Base-by-base conservation (phyloP, 1,284 basidiomycete genomes). In the Phenoliferia sp. region DNA sequence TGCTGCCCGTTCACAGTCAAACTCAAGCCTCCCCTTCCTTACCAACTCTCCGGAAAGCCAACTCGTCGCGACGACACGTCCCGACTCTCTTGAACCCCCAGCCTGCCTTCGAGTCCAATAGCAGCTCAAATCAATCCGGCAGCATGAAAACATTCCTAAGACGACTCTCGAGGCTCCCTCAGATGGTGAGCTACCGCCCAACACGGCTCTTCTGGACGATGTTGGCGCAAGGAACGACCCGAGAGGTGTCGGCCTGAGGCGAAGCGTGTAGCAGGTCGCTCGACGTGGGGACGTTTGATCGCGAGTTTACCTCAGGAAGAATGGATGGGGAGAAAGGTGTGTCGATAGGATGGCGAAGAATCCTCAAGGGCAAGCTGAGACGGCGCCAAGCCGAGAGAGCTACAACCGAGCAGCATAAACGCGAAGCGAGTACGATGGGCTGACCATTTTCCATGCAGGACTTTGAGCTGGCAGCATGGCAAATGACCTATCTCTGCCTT, bases 381-480 rank as follows among this genome's bases (percentile, higher is more conserved):
- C 39, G 39, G 39, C 39, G 39, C 12, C 39, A 44, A 12, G 39
- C 39, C 39, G 12, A 12, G 39, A 44, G 39, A 44, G 12, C 12
- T 12, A 44, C 39, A 44, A 12, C 12, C 12, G 39, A 12, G 39
- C 39, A 22, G 12, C 39, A 12, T 44, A 12, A 44, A 12, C 39
- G 22, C 39, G 12, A 35, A 10, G 31, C 17, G 16, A 58, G 32
- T 29, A 36, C 31, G 2, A 17, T 12, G 3, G 52, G 56, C 63
- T 64, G 12, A 64, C 59, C 10, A 1, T 1, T 3, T n/a, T 48
- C 60, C 64, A 67, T 68, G 31, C 78, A 95, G 92, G 93, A 96
- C 79, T 95, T 96, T 80, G 93, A 96, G 79, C 82, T 94, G 64
- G 94, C 94, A 29, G 89, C 90, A 57, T 95, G 92, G 91, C 92